Conservation (phyloP, 1,284 basidiomycete species). For the Erythrobasidium hasegawianum region DNA sequence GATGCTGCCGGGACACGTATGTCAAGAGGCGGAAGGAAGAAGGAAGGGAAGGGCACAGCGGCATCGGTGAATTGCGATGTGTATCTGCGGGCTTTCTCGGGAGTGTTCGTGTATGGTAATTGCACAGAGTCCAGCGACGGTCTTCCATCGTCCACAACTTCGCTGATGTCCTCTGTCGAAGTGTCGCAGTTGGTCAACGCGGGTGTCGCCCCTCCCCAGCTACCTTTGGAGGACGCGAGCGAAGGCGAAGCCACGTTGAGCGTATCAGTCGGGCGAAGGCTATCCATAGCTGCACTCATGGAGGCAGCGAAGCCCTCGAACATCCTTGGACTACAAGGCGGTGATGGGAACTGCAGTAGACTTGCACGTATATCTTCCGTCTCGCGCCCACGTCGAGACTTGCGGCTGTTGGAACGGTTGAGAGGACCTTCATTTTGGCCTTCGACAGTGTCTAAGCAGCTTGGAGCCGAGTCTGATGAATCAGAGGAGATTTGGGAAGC, state of each 20-base stretch:
- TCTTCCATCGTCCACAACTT: background rate
- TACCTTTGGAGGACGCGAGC: conserved; percentile 6
- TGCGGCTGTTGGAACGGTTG: background rate
- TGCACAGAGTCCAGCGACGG: background rate
- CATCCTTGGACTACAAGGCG: conserved; percentile 21
- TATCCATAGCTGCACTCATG: background rate
- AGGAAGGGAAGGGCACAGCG: background rate
- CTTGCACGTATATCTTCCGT: conserved; percentile 19
- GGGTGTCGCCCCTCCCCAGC: background rate
- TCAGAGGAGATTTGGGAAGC: conserved; percentile 12
- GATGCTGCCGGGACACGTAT: too few relatives aligned
- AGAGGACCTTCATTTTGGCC: too few relatives aligned
- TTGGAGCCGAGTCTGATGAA: conserved; percentile 4
- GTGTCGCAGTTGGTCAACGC: conserved; percentile 4
- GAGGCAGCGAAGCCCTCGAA: background rate
- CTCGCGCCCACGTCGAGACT: background rate
- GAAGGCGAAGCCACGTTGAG: background rate
- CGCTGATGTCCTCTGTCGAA: background rate
- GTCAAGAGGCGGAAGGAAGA: too few relatives aligned
- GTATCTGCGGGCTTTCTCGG: background rate
- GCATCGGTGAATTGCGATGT: background rate
- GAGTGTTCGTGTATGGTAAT: background rate
- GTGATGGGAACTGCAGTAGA: conserved; percentile 24
- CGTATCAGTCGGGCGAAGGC: background rate
- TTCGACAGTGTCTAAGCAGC: too few relatives aligned